Conservation (phyloP, 2,329 filamentous ascomycete genomes). For the Penicillium sp. region DNA sequence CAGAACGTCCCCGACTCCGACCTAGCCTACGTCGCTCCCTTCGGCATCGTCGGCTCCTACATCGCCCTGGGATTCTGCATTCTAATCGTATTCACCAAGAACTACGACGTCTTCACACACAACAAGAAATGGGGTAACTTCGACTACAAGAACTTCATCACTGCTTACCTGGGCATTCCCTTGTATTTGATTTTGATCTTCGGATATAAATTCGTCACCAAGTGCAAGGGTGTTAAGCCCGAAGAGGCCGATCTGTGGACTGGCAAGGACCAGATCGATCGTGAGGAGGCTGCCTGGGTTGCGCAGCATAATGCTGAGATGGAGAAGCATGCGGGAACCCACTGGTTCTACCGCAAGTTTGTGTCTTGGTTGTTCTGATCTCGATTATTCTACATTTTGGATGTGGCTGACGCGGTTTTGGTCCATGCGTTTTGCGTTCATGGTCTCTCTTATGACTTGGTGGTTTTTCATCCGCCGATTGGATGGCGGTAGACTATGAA, state of each 20-base stretch:
- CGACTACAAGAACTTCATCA: constrained; percentile 78
- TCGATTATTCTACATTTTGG: too few species aligned
- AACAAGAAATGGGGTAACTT: constrained; percentile 60
- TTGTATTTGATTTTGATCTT: constrained; percentile 73
- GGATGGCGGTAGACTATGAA: constrained; percentile 3
- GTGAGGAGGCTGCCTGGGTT: constrained; percentile 73
- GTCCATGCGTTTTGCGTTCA: constrained; percentile 1
- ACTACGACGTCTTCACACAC: constrained; percentile 73
- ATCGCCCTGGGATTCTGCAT: constrained; percentile 72
- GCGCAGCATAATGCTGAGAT: constrained; percentile 57
- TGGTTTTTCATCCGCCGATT: background rate
- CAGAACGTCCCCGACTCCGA: constrained; percentile 63
- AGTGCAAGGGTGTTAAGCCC: constrained; percentile 62
- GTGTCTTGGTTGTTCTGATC: constrained; percentile 65
- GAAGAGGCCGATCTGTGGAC: constrained; percentile 71
- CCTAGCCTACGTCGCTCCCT: constrained; percentile 71
- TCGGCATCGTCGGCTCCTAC: constrained; percentile 73
- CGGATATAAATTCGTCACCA: constrained; percentile 67
- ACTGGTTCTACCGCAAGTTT: constrained; percentile 65
- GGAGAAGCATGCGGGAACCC: constrained; percentile 44
- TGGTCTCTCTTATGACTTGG: background rate
- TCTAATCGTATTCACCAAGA: constrained; percentile 80
- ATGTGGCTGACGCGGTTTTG: background rate
- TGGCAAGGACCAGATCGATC: constrained; percentile 75
- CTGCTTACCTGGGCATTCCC: constrained; percentile 77